Evolutionary conservation across 371 early-diverging fungal genomes (phyloP).

Genomic region (Conidiobolus incongruus): DNA sequence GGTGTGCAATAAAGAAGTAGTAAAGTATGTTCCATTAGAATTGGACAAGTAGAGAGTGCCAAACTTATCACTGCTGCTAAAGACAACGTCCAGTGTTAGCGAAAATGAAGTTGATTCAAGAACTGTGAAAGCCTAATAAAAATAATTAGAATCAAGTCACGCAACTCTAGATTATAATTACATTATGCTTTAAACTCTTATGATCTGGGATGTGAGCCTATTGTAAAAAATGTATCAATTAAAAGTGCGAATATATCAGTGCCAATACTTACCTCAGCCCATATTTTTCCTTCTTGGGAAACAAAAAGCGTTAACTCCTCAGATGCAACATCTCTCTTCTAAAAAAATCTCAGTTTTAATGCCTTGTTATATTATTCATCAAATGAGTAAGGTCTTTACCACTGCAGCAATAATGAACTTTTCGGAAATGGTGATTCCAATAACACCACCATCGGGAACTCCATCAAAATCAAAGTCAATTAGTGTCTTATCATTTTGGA

Average conservation of each 20-base stretch:
- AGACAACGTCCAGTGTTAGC: slow-evolving; percentile 38
- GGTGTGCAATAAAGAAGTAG: slow-evolving; percentile 44
- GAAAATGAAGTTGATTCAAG: slow-evolving; percentile 43
- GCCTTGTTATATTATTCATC: not conserved
- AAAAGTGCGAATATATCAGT: not conserved
- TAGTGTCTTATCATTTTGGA: slow-evolving; percentile 20
- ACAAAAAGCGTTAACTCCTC: slow-evolving; percentile 3
- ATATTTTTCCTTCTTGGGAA: slow-evolving; percentile 4
- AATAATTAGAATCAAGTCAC: not conserved
- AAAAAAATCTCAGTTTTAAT: not conserved
- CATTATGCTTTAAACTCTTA: slow-evolving; percentile 1
- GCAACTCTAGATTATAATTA: not conserved
- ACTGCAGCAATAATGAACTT: slow-evolving; percentile 44
- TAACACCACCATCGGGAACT: slow-evolving; percentile 19
- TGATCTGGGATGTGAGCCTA: slow-evolving; percentile 4
- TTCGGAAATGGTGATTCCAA: slow-evolving; percentile 34
- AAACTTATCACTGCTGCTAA: slow-evolving; percentile 8
- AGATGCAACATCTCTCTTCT: not conserved
- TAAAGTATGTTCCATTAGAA: slow-evolving; percentile 75
- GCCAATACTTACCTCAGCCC: slow-evolving; percentile 3
- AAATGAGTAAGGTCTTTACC: slow-evolving; percentile 8
- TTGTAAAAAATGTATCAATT: not conserved
- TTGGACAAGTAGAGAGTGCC: slow-evolving; percentile 69
- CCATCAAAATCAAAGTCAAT: slow-evolving; percentile 16
- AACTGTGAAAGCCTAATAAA: slow-evolving; percentile 27